phyloP scores from a whole-genome alignment of 2,329 filamentous ascomycete species.

The Diaporthe helianthi region DNA sequence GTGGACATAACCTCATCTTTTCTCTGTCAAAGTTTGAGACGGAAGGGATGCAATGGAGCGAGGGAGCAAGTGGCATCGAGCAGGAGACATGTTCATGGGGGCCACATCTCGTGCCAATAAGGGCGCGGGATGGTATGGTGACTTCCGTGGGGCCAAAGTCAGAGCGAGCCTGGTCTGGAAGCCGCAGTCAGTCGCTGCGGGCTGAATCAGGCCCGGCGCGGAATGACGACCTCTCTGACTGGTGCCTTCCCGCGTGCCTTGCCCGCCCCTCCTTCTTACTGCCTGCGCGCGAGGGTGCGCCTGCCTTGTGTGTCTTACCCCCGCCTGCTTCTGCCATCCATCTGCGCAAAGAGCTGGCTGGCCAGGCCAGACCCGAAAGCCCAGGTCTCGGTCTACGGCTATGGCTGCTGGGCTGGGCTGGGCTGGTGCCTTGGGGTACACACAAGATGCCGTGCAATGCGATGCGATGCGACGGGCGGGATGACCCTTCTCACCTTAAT shows the following conservation, averaged over 20 bases:
- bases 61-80: neutral
- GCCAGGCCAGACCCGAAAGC: constrained; percentile 1
- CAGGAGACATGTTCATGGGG: neutral
- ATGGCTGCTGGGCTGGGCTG: neutral
- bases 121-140: constrained; percentile 1
- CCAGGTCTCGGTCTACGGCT: neutral
- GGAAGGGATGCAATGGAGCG: neutral
- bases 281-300: neutral
- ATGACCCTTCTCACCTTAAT: neutral
- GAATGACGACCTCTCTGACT: constrained; percentile 6
- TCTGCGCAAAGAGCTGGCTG: neutral
- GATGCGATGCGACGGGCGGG: neutral
- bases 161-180: neutral
- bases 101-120: neutral
- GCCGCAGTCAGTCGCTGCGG: constrained; percentile 8
- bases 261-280: neutral
- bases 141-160: neutral
- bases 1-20: neutral
- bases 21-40: neutral
- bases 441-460: constrained; percentile 6
- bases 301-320: neutral
- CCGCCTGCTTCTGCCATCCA: neutral
- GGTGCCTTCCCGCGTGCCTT: constrained; percentile 7
- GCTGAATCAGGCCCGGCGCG: constrained; percentile 1
- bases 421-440: constrained; percentile 14